Conservation (phyloP, 2,329 filamentous ascomycete species). For the Talaromyces sp. region DNA sequence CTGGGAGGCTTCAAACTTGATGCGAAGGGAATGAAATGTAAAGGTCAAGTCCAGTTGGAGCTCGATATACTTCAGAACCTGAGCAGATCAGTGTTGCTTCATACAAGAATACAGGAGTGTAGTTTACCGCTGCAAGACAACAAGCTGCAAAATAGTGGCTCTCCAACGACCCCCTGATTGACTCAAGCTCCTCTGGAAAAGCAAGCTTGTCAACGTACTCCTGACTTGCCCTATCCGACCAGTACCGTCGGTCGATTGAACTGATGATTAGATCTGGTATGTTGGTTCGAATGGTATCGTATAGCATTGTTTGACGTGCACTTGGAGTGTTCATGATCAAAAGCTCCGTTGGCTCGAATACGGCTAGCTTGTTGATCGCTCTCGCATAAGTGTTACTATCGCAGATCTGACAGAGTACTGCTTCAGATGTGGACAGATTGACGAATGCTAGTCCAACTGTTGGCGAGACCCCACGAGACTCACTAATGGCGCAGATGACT, state of each 20-base stretch:
- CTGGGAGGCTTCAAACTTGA: conserved; percentile 83
- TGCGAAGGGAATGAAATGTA: conserved; percentile 72
- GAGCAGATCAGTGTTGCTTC: conserved; percentile 19
- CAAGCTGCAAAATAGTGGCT: conserved; percentile 86
- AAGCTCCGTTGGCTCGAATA: conserved; percentile 76
- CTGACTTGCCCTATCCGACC: conserved; percentile 74
- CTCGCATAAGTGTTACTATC: conserved; percentile 89
- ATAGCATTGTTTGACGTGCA: conserved; percentile 68
- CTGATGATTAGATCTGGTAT: conserved; percentile 61
- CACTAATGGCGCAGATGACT: conserved; percentile 82
- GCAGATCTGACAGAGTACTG: conserved; percentile 81
- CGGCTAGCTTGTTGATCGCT: conserved; percentile 79
- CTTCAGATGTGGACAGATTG: conserved; percentile 80
- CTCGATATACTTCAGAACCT: conserved; percentile 81
- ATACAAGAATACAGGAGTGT: not conserved
- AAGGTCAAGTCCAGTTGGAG: conserved; percentile 66
- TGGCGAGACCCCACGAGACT: conserved; percentile 81
- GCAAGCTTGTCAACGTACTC: conserved; percentile 77
- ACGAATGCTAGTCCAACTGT: conserved; percentile 83
- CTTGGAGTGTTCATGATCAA: conserved; percentile 72
- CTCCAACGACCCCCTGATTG: conserved; percentile 71
- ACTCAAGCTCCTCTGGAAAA: conserved; percentile 73
- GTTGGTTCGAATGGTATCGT: conserved; percentile 69
- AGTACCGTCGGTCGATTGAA: conserved; percentile 71
- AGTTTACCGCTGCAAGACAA: conserved; percentile 75